Evolutionary conservation across 352 stramenopile genomes (phyloP), one percentile per base, ranked within the genome.

Genomic region (Phytopythium oedochilum): DNA sequence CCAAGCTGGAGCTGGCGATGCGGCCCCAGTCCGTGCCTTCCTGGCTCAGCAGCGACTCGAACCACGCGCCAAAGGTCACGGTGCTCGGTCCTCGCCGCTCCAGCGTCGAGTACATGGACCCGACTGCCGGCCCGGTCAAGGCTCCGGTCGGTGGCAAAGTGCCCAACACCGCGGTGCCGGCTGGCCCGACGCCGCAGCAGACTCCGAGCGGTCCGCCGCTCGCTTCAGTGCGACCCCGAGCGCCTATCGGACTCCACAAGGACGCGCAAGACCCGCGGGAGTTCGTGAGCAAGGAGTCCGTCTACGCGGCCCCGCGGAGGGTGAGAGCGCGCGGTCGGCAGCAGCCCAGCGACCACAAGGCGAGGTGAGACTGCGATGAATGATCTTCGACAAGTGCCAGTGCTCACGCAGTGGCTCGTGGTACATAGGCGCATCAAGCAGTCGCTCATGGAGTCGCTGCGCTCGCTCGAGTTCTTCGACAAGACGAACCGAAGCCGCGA

Each of bases 381-480:
- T n/a, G n/a, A n/a, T n/a, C n/a, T n/a, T n/a, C n/a, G n/a, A n/a
- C n/a, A n/a, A n/a, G n/a, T n/a, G n/a, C n/a, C n/a, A n/a, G n/a
- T n/a, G n/a, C n/a, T n/a, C n/a, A 58, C 20, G 40, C 14, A 34
- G 55, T 34, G 5, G 31, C n/a, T 26, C 6, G 12, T 62, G 6
- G 4, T 35, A 32, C 9, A 14, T 38, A 78, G 78, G 22, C 68
- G 76, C 17, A 71, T 87, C 15, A 89, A 86, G 63, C 78, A 87
- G 48, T 86, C 75, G 26, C 61, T 89, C 14, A 73, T 78, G n/a
- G 78, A 89, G 53, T 86, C 75, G 8, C 59, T 89, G 25, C 72
- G 71, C 7, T 87, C 78, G 17, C 68, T 89, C 32, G 75, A 89
- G 51, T 86, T 87, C 58, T 89, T 87, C 48, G 78, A 87, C 49